Evolutionary conservation across 805 yeast species (phyloP).

Genomic region (Metschnikowia lachancei): DNA sequence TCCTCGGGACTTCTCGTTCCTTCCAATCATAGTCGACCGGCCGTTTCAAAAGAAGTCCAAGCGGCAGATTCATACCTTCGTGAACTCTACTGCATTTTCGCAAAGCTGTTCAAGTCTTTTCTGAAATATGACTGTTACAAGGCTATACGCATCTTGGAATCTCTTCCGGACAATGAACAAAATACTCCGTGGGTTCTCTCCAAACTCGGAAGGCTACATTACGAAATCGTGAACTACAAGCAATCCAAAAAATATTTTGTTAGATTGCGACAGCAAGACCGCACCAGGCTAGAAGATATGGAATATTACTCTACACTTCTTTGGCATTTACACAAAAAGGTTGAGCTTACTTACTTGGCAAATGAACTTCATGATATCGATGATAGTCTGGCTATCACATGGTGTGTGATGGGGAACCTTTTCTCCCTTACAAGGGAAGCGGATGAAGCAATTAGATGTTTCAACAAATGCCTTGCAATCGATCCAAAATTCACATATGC

Average conservation of each 20-base stretch:
- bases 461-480: conserved; percentile 69
- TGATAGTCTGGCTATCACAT: conserved; percentile 70
- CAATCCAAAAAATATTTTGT: conserved; percentile 65
- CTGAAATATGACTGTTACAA: conserved; percentile 71
- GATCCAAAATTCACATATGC: conserved; percentile 79
- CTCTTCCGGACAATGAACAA: conserved; percentile 60
- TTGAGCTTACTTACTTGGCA: conserved; percentile 75
- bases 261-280: conserved; percentile 63
- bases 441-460: conserved; percentile 85
- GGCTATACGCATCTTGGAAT: conserved; percentile 67
- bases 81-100: conserved; percentile 51
- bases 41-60: conserved; percentile 11
- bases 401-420: conserved; percentile 90
- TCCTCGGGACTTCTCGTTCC: conserved; percentile 11
- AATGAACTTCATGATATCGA: conserved; percentile 73
- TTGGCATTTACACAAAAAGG: conserved; percentile 88
- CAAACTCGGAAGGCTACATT: conserved; percentile 75
- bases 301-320: conserved; percentile 85
- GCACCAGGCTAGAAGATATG: conserved; percentile 83
- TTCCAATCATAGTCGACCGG: neutral
- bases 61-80: conserved; percentile 42
- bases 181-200: conserved; percentile 84
- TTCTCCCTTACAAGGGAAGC: conserved; percentile 81
- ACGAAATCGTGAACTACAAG: conserved; percentile 82
- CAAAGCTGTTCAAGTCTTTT: conserved; percentile 59